A percentile compares a stretch with the other conserved stretches of the same genome.
Conservation (phyloP, 2,329 filamentous ascomycete species). For the Diaporthe amygdali region DNA sequence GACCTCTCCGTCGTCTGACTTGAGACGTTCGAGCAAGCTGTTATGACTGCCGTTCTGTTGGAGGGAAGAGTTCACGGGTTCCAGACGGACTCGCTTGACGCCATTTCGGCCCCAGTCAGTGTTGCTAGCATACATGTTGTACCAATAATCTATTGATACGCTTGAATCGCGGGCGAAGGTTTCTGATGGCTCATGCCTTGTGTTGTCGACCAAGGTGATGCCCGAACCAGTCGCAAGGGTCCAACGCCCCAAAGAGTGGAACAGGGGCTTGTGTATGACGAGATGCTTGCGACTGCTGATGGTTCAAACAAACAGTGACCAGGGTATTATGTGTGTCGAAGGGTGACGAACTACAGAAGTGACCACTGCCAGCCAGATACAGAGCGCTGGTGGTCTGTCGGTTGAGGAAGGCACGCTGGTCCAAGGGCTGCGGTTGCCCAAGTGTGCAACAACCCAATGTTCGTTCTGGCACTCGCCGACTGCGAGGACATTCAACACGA, state of each 20-base stretch:
- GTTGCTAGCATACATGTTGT: neutral
- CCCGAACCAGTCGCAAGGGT: neutral
- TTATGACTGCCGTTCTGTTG: neutral
- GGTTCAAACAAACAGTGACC: too few relatives aligned
- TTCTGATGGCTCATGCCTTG: neutral
- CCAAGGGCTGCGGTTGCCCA: neutral
- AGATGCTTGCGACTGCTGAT: neutral
- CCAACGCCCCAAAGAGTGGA: neutral
- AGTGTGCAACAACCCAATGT: neutral
- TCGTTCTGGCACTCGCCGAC: too few relatives aligned
- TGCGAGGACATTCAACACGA: neutral
- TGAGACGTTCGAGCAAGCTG: slow-evolving; percentile 11
- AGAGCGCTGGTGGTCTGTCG: neutral
- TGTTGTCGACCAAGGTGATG: neutral
- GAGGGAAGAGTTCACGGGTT: neutral
- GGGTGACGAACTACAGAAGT: too few relatives aligned
- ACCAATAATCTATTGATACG: neutral
- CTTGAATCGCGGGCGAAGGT: neutral
- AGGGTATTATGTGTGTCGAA: neutral
- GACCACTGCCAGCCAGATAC: neutral
- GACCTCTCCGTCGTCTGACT: neutral
- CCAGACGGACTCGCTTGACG: neutral
- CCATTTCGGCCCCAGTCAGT: neutral
- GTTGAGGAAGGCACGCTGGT: neutral
- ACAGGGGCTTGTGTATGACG: neutral